phyloP scores from a whole-genome alignment of 2,329 filamentous ascomycete species.

The Lachnellula occidentalis region DNA sequence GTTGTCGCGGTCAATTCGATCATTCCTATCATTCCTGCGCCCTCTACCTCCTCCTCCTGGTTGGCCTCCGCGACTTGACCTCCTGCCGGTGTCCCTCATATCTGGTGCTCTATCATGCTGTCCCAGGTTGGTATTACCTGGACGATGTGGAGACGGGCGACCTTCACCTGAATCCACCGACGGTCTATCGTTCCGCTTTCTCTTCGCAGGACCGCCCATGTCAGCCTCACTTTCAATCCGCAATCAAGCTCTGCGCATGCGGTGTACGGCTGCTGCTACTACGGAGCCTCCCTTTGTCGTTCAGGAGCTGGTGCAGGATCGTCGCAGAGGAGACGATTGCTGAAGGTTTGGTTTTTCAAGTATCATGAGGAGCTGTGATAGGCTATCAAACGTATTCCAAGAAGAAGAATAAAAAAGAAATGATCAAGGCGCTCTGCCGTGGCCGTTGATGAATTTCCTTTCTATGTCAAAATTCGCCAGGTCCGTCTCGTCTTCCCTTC shows the following conservation, averaged over 20 bases:
- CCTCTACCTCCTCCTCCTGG: slow-evolving; percentile 26
- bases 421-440: neutral
- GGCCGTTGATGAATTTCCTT: too few relatives aligned
- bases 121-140: slow-evolving; percentile 48
- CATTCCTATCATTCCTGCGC: slow-evolving; percentile 26
- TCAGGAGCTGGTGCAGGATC: slow-evolving; percentile 1
- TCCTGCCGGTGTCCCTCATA: slow-evolving; percentile 40
- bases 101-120: slow-evolving; percentile 54
- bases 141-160: slow-evolving; percentile 58
- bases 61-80: slow-evolving; percentile 42
- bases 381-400: neutral
- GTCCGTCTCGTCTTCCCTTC: too few relatives aligned
- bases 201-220: slow-evolving; percentile 30
- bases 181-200: slow-evolving; percentile 32
- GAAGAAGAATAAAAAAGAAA: neutral
- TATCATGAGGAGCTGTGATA: neutral
- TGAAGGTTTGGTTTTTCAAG: neutral
- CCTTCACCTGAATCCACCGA: slow-evolving; percentile 38
- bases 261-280: slow-evolving; percentile 9
- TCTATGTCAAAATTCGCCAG: too few relatives aligned
- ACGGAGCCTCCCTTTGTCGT: slow-evolving; percentile 6
- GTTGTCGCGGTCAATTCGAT: slow-evolving; percentile 19
- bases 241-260: slow-evolving; percentile 25
- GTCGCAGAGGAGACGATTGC: neutral
- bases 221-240: slow-evolving; percentile 17